Percentiles rank a stretch among this genome's conserved stretches.
Evolutionary conservation across 352 stramenopile species (phyloP).

Genomic region (Hyaloperonospora brassicae): DNA sequence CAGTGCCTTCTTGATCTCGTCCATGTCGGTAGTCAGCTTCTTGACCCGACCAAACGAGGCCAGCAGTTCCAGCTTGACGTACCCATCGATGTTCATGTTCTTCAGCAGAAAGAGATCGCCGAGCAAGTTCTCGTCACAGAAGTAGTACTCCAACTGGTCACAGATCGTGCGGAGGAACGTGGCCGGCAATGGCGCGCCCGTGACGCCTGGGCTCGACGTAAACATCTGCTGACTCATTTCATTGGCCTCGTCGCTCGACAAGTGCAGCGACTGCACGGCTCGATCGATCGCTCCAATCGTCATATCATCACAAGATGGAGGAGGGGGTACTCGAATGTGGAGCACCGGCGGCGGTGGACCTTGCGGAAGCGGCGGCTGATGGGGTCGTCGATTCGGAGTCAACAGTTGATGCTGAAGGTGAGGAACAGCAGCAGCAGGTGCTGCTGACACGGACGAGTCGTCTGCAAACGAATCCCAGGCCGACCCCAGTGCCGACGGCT

Average conservation of each 20-base stretch:
- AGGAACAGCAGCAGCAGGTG: conserved; percentile 14
- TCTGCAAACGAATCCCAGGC: conserved; percentile 55
- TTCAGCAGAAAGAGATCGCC: conserved; percentile 81
- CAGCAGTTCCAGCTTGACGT: conserved; percentile 79
- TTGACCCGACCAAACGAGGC: conserved; percentile 81
- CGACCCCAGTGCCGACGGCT: conserved; percentile 43
- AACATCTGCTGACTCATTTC: conserved; percentile 18
- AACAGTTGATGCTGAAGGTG: conserved; percentile 18
- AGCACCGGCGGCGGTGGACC: conserved; percentile 38
- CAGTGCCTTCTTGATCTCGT: conserved; percentile 73
- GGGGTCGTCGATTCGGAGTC: conserved; percentile 14
- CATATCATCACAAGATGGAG: conserved; percentile 30
- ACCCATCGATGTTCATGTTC: conserved; percentile 86
- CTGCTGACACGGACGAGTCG: conserved; percentile 27
- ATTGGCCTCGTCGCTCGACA: conserved; percentile 30
- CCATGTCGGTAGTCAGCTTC: conserved; percentile 79
- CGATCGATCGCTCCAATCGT: conserved; percentile 53
- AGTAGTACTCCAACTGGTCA: conserved; percentile 85
- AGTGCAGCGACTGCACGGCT: conserved; percentile 46
- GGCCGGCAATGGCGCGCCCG: conserved; percentile 44
- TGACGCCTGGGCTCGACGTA: conserved; percentile 1
- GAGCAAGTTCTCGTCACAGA: conserved; percentile 83
- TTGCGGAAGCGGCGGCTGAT: conserved; percentile 30
- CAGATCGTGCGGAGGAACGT: conserved; percentile 83
- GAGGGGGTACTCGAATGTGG: conserved; percentile 37